Evolutionary conservation across 208 protist species (phyloP), one percentile per base, ranked within the genome.

Genomic region (Trypanosoma brucei): DNA sequence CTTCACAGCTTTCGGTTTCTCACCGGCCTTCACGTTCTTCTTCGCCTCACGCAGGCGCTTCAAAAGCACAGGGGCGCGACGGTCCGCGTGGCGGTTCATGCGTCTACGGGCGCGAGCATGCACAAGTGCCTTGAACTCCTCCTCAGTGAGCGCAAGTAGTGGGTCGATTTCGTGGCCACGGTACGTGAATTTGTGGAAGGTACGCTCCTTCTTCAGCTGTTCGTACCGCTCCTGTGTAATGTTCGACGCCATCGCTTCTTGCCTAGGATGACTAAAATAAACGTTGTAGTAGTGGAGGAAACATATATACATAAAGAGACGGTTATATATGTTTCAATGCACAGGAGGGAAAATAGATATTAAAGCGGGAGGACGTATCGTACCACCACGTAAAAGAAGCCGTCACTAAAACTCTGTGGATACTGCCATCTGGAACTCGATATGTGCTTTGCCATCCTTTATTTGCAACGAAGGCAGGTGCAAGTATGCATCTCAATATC

Each of bases 171-270:
- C 93, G 59, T 98, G 79, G 48, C 97, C 97, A 72, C 93, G 86
- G 93, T 90, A 99, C 60, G 91, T 89, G 92, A 98, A 99, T 91
- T 98, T 99, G 81, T 98, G 91, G 96, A 99, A 99, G 57, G 96
- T 97, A 66, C 97, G 94, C 89, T 97, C 94, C 90, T 98, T 98
- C 82, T 97, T 96, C 50, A 95, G 91, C 81, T 96, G 70, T 76
- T 93, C 91, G 68, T 94, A 96, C 62, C 79, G 76, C 80, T 94
- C 88, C 56, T 78, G 72, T 36, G 83, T 83, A 76, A 93, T 90
- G 78, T 88, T 86, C 35, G 79, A 72, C 44, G 83, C 59, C 86
- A 90, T 93, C 38, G 7, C 74, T 54, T 39, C n/a, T 54, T 52
- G 44, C 38, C 14, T 51, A 59, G 33, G 62, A 65, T 55, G 58